Conservation (phyloP, 495 filamentous ascomycete species). For the Aspergillus hancockii region DNA sequence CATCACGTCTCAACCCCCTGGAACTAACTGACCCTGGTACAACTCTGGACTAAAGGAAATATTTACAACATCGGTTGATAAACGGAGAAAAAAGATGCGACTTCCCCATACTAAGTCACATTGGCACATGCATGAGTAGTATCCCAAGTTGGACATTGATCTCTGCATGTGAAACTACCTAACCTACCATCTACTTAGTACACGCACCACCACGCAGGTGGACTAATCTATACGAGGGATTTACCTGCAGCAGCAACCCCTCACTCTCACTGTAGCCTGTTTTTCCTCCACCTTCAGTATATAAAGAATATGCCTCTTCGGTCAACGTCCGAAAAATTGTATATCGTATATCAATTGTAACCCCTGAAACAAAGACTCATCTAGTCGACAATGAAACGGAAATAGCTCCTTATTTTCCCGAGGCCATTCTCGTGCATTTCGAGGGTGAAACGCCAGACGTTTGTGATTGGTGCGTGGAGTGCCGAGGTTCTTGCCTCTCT, state of each 20-base stretch:
- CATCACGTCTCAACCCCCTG: no score
- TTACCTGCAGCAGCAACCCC: no score
- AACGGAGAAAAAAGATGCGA: background rate
- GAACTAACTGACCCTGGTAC: no score
- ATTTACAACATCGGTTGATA: no score
- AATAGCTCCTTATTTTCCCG: slow-evolving; percentile 32
- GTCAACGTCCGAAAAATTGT: background rate
- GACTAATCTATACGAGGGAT: no score
- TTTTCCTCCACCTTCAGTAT: background rate
- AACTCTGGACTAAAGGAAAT: no score
- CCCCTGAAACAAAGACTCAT: background rate
- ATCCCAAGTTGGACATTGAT: no score
- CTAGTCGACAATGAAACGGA: background rate
- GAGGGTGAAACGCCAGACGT: background rate
- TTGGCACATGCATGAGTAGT: background rate
- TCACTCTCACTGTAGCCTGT: no score
- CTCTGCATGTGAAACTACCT: no score
- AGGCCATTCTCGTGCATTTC: slow-evolving; percentile 29
- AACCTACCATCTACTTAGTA: no score
- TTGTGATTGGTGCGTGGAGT: slow-evolving; percentile 4
- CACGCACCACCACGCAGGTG: no score
- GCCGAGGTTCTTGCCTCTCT: slow-evolving; percentile 14
- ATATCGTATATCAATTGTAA: background rate
- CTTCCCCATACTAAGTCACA: background rate
- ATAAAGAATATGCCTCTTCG: background rate